Conservation (phyloP, 2,329 filamentous ascomycete species). For the Aspergillus sclerotialis region DNA sequence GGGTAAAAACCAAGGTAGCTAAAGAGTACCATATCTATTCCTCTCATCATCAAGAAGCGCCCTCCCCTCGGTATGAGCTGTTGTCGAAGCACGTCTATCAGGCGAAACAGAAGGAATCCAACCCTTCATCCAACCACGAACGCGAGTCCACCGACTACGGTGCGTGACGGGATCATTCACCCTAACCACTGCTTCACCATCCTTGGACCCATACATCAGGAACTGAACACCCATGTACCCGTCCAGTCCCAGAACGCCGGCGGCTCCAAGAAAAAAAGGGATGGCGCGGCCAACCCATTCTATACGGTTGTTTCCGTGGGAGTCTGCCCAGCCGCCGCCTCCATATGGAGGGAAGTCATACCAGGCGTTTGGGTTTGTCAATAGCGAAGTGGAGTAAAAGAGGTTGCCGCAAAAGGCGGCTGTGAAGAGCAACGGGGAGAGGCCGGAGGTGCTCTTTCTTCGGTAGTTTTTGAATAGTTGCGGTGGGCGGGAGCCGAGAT, state of each 20-base stretch:
- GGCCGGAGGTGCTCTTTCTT: conserved; percentile 57
- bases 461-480: conserved; percentile 61
- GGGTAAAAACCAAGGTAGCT: no score
- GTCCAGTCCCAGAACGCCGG: conserved; percentile 57
- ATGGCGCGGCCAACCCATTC: conserved; percentile 53
- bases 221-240: conserved; percentile 58
- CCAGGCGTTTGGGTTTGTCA: conserved; percentile 61
- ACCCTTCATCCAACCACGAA: conserved; percentile 60
- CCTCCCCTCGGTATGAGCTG: no score
- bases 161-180: conserved; percentile 39
- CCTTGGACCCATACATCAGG: conserved; percentile 48
- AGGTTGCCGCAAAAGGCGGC: conserved; percentile 63
- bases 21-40: conserved; percentile 26
- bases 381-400: conserved; percentile 57
- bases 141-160: conserved; percentile 46
- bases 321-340: conserved; percentile 53
- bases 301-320: conserved; percentile 45
- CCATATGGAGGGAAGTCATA: conserved; percentile 49
- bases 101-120: conserved; percentile 52
- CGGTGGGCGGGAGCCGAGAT: conserved; percentile 54
- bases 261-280: conserved; percentile 61
- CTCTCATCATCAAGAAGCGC: conserved; percentile 21
- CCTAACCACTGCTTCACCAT: conserved; percentile 39
- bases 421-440: conserved; percentile 56
- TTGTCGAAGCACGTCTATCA: conserved; percentile 10